Evolutionary conservation across 495 filamentous ascomycete species (phyloP).

Genomic region (Pyrenopolyporus hunteri): DNA sequence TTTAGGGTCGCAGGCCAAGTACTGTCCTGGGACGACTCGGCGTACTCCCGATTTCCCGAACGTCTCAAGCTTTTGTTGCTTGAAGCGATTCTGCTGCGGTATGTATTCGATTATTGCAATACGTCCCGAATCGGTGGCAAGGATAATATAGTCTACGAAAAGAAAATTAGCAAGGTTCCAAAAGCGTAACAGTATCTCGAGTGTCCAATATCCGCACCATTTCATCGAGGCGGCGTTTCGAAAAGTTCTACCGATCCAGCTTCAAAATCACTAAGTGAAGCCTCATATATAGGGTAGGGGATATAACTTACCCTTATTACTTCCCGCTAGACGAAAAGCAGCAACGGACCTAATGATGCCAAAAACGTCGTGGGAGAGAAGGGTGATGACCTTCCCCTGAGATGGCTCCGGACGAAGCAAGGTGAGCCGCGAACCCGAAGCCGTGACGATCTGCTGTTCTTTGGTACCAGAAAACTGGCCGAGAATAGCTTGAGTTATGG

Average conservation of each 20-base stretch:
- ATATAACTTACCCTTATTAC: constrained; percentile 84
- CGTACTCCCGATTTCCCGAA: constrained; percentile 98
- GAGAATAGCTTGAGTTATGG: constrained; percentile 85
- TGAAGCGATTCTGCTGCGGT: constrained; percentile 84
- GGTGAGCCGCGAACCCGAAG: constrained; percentile 86
- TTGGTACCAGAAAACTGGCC: constrained; percentile 94
- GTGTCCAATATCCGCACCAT: constrained; percentile 36
- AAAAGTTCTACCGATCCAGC: constrained; percentile 56
- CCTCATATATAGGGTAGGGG: constrained; percentile 55
- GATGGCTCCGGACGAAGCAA: constrained; percentile 85
- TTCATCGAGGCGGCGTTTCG: constrained; percentile 48
- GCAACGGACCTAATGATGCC: constrained; percentile 89
- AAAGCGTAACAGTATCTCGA: background rate
- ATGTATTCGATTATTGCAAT: constrained; percentile 94
- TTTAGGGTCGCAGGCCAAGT: constrained; percentile 91
- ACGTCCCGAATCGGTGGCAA: constrained; percentile 93
- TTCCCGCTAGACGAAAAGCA: constrained; percentile 88
- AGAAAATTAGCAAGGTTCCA: constrained; percentile 65
- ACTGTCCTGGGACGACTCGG: constrained; percentile 92
- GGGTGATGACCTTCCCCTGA: constrained; percentile 81
- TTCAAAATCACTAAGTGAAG: constrained; percentile 94
- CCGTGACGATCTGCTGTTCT: constrained; percentile 95
- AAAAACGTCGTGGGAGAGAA: constrained; percentile 92
- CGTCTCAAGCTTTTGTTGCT: constrained; percentile 90
- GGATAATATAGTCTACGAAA: constrained; percentile 87